Evolutionary conservation across 352 stramenopile species (phyloP).

Genomic region (Pythium aquatile): DNA sequence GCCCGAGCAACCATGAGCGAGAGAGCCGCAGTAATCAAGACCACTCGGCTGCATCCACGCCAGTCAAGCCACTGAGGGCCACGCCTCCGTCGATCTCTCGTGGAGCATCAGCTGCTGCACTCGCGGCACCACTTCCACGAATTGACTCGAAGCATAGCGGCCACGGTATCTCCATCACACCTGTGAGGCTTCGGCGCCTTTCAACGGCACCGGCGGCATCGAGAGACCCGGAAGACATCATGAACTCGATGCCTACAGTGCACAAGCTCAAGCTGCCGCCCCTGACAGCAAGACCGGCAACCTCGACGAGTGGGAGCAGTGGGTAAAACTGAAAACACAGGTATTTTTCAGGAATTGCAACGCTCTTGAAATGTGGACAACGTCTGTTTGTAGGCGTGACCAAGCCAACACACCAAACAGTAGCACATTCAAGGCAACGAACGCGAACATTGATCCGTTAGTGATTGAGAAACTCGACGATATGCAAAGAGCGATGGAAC

Average conservation of each 20-base stretch:
- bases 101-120: conserved; percentile 23
- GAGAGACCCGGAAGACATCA: conserved; percentile 24
- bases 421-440: not conserved
- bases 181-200: conserved; percentile 39
- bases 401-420: not conserved
- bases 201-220: conserved; percentile 37
- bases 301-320: not conserved
- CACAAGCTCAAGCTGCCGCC: conserved; percentile 48
- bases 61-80: conserved; percentile 1
- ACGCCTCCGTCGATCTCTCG: conserved; percentile 11
- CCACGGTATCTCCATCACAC: conserved; percentile 32
- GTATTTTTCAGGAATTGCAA: not conserved
- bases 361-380: not conserved
- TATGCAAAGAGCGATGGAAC: too few relatives aligned
- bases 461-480: too few relatives aligned
- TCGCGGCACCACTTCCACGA: conserved; percentile 22
- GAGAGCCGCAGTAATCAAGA: conserved; percentile 13
- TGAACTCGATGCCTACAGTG: not conserved
- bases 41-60: not conserved
- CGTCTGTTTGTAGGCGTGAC: not conserved
- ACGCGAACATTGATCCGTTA: too few relatives aligned
- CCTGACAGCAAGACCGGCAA: conserved; percentile 31
- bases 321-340: conserved; percentile 1
- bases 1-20: conserved; percentile 16
- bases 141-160: conserved; percentile 20